Evolutionary conservation across 2,329 filamentous ascomycete genomes (phyloP), one percentile per base, ranked within the genome.

Genomic region (Phialophora verrucosa): DNA sequence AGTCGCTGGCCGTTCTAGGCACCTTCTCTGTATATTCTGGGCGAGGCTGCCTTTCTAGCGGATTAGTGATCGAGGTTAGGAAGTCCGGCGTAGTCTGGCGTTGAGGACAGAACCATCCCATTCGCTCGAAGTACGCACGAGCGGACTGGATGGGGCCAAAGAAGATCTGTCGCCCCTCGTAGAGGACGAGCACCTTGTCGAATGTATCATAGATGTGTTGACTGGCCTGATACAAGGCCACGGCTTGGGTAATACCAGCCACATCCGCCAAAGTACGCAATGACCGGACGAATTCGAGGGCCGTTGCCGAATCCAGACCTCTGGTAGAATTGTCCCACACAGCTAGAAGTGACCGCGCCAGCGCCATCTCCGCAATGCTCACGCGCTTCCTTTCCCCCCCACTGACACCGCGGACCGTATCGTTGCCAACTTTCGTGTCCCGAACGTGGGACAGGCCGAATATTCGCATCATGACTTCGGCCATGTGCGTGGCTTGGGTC

Each of bases 331-430:
- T 80, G 63, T 83, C 82, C 82, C 82, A 83, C 35, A 85, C 85
- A 0, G 86, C 83, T 65, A 90, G 75, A 1, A 63, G 31, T 17
- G 67, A 65, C 12, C 67, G 51, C 20, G 69, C 62, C n/a, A 68
- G 38, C 5, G 67, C 63, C 11, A 83, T 84, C 72, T 91, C 89
- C 3, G 88, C 85, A 59, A 91, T 90, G 1, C 87, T 89, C 0
- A 91, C 88, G 70, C 89, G 84, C 76, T 91, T 91, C 5, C 88
- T 78, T 75, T 91, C 89, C 27, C 89, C 89, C 32, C 88, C 89
- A 20, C 85, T 88, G 0, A 91, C 87, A 71, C 90, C 88, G 2
- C 88, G 83, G 0, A 90, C 81, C 64, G 83, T 89, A 49, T 87
- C 87, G 65, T 90, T 85, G 1, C 89, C 89, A 4, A 91, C 87